phyloP scores from a whole-genome alignment of 164 flowering plant genomes.

The Chimonanthus salicifolius region DNA sequence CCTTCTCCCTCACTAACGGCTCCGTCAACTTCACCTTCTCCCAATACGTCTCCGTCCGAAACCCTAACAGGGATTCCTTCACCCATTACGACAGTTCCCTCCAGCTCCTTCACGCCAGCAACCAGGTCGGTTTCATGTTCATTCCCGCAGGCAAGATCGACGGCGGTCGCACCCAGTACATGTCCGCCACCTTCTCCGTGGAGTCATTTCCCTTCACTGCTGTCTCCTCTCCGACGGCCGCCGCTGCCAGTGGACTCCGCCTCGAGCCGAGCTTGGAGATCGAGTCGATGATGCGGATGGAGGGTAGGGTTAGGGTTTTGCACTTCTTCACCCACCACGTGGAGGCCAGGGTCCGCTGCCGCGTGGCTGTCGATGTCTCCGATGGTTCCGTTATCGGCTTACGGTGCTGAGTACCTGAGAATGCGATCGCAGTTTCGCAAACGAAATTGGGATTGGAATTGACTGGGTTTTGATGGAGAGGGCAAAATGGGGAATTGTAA shows the following conservation, averaged over 20 bases:
- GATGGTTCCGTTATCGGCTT: conserved; percentile 86
- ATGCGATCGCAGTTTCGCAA: not conserved
- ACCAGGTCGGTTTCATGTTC: conserved; percentile 85
- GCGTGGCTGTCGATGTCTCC: conserved; percentile 43
- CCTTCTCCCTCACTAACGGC: conserved; percentile 65
- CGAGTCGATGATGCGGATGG: conserved; percentile 64
- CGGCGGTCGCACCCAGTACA: conserved; percentile 60
- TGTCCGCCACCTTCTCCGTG: conserved; percentile 85
- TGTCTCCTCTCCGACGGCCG: conserved; percentile 15
- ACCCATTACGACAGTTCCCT: conserved; percentile 86
- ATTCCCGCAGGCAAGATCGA: conserved; percentile 85
- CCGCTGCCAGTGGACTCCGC: conserved; percentile 21
- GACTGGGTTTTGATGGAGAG: not conserved
- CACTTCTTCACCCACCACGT: conserved; percentile 77
- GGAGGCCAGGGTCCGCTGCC: conserved; percentile 42
- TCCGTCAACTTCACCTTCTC: conserved; percentile 84
- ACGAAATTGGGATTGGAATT: not conserved
- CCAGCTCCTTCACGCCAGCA: conserved; percentile 73
- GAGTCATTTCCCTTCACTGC: conserved; percentile 50
- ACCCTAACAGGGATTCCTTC: conserved; percentile 79
- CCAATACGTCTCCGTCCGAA: conserved; percentile 64
- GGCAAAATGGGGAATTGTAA: not conserved
- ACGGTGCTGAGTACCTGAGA: conserved; percentile 36
- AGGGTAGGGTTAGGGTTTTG: conserved; percentile 72
- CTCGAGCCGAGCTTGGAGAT: conserved; percentile 64